Evolutionary conservation across 2,329 filamentous ascomycete genomes (phyloP), one percentile per base, ranked within the genome.

Genomic region (Plectosphaerella cucumerina): DNA sequence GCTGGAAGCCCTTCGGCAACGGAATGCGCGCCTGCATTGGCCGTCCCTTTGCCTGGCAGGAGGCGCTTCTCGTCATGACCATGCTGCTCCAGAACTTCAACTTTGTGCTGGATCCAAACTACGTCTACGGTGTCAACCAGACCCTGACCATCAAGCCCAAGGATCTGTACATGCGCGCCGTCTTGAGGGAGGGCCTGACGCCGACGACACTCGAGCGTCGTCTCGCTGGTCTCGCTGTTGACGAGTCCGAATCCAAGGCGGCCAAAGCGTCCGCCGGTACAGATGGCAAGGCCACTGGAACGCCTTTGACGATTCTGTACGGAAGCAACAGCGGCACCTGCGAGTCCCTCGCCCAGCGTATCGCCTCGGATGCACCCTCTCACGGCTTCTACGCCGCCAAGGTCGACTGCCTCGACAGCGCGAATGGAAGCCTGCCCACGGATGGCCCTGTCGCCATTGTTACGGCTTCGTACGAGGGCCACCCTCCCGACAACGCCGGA

Each of bases 241-340:
- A 39, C 4, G 37, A 15, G 48, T 21, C 34, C 41, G 18, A 21
- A 31, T n/a, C 20, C 31, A 17, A 21, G 17, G 17, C 11, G 9
- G 20, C 23, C 20, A 58, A 54, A 2, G 33, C 55, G 1, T 23
- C 57, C 3, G 58, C n/a, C 3, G 6, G 14, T 35, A 11, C 26
- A 3, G 12, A 31, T 31, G 39, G 39, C 14, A 37, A 10, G 37
- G 41, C 21, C 39, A 50, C 50, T 22, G 64, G 63, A 1, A 68
- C 65, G 50, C 68, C 68, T 1, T 62, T 89, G 57, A 78, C 76
- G n/a, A 77, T 89, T 35, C 74, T 84, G 26, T 89, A 85, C 58
- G 86, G 86, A 4, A 85, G 82, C 18, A 87, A 88, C 60, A 80
- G 79, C 0, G 86, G 86, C 1, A 89, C 85, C 1, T 89, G 85